Evolutionary conservation across 2,329 filamentous ascomycete genomes (phyloP).

Genomic region (Penicillium sp.): DNA sequence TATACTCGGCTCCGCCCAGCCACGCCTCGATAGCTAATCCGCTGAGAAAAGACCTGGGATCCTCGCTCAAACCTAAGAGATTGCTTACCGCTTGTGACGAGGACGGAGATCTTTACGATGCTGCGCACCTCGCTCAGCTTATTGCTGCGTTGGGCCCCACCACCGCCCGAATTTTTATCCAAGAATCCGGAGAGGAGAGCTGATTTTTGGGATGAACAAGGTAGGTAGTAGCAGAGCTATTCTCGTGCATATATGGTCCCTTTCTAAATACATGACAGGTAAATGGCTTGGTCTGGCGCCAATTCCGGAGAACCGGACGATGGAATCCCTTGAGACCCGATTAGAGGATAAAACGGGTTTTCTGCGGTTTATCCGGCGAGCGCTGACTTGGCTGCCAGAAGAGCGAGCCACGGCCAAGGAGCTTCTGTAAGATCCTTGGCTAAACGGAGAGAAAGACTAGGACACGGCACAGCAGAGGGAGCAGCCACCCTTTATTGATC

Average conservation of each 20-base stretch:
- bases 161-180: slow-evolving; percentile 42
- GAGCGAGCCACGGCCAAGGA: slow-evolving; percentile 25
- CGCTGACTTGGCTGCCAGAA: slow-evolving; percentile 27
- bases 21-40: too few species aligned
- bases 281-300: slow-evolving; percentile 34
- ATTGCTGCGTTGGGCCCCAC: slow-evolving; percentile 48
- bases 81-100: slow-evolving; percentile 40
- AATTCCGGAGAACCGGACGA: slow-evolving; percentile 31
- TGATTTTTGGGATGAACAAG: slow-evolving; percentile 30
- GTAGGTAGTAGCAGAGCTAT: background rate
- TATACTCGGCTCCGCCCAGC: slow-evolving; percentile 1
- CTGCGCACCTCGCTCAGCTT: slow-evolving; percentile 50
- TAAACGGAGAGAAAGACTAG: background rate
- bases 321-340: slow-evolving; percentile 27
- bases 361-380: slow-evolving; percentile 34
- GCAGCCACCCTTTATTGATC: too few species aligned
- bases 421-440: slow-evolving; percentile 26
- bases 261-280: slow-evolving; percentile 34
- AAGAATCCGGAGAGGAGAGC: slow-evolving; percentile 32
- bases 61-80: slow-evolving; percentile 41
- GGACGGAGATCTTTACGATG: slow-evolving; percentile 28
- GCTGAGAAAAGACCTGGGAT: too few species aligned
- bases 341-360: slow-evolving; percentile 34
- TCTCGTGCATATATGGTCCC: background rate
- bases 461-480: background rate